Base-by-base conservation (phyloP, 1,139 yeast genomes). In the Meyerozyma sp. region DNA sequence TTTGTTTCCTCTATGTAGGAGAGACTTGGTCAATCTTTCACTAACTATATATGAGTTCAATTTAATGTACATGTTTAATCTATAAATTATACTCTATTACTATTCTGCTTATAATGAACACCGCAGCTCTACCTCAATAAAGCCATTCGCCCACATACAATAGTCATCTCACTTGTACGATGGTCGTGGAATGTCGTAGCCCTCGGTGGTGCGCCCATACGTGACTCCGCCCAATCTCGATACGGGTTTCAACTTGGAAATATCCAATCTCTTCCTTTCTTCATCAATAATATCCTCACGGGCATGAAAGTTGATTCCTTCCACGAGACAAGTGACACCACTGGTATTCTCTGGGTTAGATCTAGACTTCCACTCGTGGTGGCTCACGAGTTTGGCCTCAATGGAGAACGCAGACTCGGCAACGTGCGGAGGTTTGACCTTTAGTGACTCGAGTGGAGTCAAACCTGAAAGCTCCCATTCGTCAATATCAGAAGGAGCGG, bases 391-490 rank as follows among this genome's bases (percentile, higher is more conserved):
- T 54, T 73, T 77, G 29, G 75, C 80, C 57, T 81, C 87, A 13
- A 81, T 54, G 4, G 83, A 75, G 51, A 81, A 79, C 1, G 81
- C 83, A 35, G 81, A 72, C 50, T 81, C 86, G 1, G 77, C 80
- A 8, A 81, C 86, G 52, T 75, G 80, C 5, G 78, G 70, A 0
- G 84, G 75, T 45, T 65, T 70, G 32, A 81, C 85, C 26, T 60
- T 57, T 0, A 54, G 51, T 0, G 84, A 76, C 5, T 58, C 52
- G 7, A 60, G 51, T 3, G 77, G 77, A 1, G 84, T 79, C 46
- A 81, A 62, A 0, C 86, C 86, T 11, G 75, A 54, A 37, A 79
- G 59, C 44, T 70, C 63, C 80, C 82, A 81, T 55, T 81, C 87
- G 48, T 75, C 76, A 13, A 74, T 66, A 1, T 63, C 77, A 1